phyloP scores from a whole-genome alignment of 768 basidiomycete species.

The Boletus speciosus region DNA sequence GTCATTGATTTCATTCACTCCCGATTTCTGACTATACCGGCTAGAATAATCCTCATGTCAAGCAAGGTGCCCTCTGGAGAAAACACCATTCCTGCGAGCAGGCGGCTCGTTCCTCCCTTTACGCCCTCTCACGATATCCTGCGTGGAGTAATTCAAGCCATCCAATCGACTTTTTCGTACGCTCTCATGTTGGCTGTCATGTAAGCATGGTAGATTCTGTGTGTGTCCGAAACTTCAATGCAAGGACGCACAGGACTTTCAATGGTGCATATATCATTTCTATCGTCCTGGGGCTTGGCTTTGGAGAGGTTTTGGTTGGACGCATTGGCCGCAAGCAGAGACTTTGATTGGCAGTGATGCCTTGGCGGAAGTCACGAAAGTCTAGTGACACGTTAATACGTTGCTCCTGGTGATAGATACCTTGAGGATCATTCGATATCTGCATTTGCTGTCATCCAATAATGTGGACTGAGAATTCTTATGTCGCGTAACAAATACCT shows the following conservation, averaged over 20 bases:
- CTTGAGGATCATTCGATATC: background rate
- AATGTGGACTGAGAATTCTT: background rate
- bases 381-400: no score
- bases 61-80: background rate
- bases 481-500: background rate
- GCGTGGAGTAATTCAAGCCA: slow-evolving; percentile 61
- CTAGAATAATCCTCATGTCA: slow-evolving; percentile 12
- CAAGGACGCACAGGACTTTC: slow-evolving; percentile 61
- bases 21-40: background rate
- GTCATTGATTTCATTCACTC: background rate
- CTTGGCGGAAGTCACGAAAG: background rate
- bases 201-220: slow-evolving; percentile 39
- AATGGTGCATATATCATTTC: slow-evolving; percentile 74
- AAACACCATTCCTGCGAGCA: slow-evolving; percentile 6
- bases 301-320: slow-evolving; percentile 75
- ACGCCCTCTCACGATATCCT: slow-evolving; percentile 61
- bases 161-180: slow-evolving; percentile 64
- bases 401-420: background rate
- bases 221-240: slow-evolving; percentile 3
- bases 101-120: slow-evolving; percentile 54
- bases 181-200: slow-evolving; percentile 79
- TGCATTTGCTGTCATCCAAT: background rate
- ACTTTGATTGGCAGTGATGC: background rate
- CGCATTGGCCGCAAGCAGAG: slow-evolving; percentile 37
- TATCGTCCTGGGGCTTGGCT: slow-evolving; percentile 63